Evolutionary conservation across 2,329 filamentous ascomycete genomes (phyloP), one percentile per base, ranked within the genome.

Genomic region (Talaromyces pinophilus): DNA sequence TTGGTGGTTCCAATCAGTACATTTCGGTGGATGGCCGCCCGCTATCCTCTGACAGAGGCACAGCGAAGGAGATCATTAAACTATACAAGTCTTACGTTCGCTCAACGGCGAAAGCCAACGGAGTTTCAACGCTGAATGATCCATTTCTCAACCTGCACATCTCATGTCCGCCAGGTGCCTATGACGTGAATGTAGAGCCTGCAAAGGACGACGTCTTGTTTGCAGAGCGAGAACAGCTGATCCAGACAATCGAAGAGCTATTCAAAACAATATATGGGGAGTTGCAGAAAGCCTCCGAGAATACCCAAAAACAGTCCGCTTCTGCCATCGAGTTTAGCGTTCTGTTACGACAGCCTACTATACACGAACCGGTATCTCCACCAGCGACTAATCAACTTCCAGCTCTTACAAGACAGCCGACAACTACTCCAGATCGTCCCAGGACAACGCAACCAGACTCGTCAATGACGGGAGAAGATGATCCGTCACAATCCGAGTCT

Each of bases 141-240:
- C 85, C 85, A 0, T 88, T 89, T 71, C 70, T 88, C 11, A 84
- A 79, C 67, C 71, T 89, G 61, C 82, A 85, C 40, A 80, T 89
- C 8, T 70, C 71, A 1, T 89, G 86, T 72, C 83, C 83, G 1
- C 71, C 72, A 10, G 83, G 81, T 6, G 83, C 79, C 52, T 89
- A 89, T 71, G 87, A 89, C 74, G 80, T 83, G 4, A 89, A 89
- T 67, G 77, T 89, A 42, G 87, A 90, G 70, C 87, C 87, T 3
- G 82, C 84, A 1, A 90, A 90, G 71, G 86, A 89, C 71, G 85
- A 89, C 73, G 80, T 89, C 1, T 71, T 88, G 2, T 88, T 89
- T 70, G 82, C 83, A 38, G 78, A 88, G 55, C 72, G 77, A 2
- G 71, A 73, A 3, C 22, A 72, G 0, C 71, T 89, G 2, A 42